Percentiles rank a stretch among this genome's conserved stretches.
phyloP scores from a whole-genome alignment of 73 alveolate genomes.

The Tetrahymena elliotti region DNA sequence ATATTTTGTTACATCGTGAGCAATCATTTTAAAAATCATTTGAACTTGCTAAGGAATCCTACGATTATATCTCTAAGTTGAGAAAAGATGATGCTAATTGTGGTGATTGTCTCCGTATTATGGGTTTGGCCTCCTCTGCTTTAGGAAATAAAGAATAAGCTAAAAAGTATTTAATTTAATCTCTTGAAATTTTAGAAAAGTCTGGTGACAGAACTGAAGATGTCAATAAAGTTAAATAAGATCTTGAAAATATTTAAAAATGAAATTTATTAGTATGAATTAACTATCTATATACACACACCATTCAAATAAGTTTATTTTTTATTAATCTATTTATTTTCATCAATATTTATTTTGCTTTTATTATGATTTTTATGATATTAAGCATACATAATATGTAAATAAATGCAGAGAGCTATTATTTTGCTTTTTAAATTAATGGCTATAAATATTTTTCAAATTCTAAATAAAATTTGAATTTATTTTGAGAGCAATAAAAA shows the following conservation, averaged over 20 bases:
- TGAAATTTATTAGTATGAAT: not conserved
- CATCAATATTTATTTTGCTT: no score
- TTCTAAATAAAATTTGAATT: not conserved
- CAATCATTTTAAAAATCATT: not conserved
- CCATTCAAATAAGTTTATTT: not conserved
- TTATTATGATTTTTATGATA: no score
- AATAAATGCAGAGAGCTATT: no score
- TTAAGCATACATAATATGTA: no score
- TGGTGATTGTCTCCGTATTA: not conserved
- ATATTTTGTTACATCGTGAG: not conserved
- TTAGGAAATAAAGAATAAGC: not conserved
- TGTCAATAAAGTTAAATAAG: not conserved
- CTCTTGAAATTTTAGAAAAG: not conserved
- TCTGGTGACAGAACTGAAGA: not conserved
- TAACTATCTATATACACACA: no score
- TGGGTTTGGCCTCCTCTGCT: not conserved
- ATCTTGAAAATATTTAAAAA: not conserved
- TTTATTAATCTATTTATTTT: not conserved
- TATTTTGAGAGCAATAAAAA: not conserved
- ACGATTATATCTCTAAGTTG: not conserved
- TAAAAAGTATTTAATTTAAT: not conserved
- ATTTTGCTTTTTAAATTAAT: no score
- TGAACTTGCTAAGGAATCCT: not conserved
- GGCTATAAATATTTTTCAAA: not conserved
- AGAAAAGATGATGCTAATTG: not conserved